Evolutionary conservation across 768 basidiomycete species (phyloP).

Genomic region (Phlegmacium glaucopus): DNA sequence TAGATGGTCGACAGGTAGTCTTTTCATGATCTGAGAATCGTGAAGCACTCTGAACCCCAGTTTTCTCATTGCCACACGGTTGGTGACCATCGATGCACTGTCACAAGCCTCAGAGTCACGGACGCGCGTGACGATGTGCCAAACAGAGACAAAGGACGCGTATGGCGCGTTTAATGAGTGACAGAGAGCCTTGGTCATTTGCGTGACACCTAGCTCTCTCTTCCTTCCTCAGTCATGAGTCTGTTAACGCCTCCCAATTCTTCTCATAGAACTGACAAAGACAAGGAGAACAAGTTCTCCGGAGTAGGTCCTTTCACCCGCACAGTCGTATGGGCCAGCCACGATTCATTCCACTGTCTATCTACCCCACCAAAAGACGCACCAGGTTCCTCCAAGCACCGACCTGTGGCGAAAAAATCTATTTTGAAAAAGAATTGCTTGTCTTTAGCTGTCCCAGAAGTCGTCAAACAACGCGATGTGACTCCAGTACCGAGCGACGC

Average conservation of each 20-base stretch:
- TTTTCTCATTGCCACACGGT: too few species aligned
- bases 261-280: constrained; percentile 42
- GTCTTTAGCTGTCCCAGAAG: constrained; percentile 38
- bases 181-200: too few species aligned
- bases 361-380: constrained; percentile 27
- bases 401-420: constrained; percentile 48
- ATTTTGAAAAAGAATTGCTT: constrained; percentile 57
- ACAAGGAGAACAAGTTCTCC: constrained; percentile 46
- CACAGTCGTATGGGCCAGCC: constrained; percentile 47
- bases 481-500: constrained; percentile 80
- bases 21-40: too few species aligned
- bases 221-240: constrained; percentile 30
- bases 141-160: constrained; percentile 32
- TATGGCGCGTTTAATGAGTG: constrained; percentile 35
- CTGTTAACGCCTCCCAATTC: constrained; percentile 63
- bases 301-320: constrained; percentile 22
- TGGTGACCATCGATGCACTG: too few species aligned
- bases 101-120: too few species aligned
- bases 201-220: constrained; percentile 14
- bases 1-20: too few species aligned
- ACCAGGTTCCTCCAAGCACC: constrained; percentile 29
- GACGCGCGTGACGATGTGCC: too few species aligned
- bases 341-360: constrained; percentile 45
- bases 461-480: constrained; percentile 45
- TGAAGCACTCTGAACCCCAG: too few species aligned